Conservation (phyloP, 768 basidiomycete genomes). For the Lactarius deliciosus region DNA sequence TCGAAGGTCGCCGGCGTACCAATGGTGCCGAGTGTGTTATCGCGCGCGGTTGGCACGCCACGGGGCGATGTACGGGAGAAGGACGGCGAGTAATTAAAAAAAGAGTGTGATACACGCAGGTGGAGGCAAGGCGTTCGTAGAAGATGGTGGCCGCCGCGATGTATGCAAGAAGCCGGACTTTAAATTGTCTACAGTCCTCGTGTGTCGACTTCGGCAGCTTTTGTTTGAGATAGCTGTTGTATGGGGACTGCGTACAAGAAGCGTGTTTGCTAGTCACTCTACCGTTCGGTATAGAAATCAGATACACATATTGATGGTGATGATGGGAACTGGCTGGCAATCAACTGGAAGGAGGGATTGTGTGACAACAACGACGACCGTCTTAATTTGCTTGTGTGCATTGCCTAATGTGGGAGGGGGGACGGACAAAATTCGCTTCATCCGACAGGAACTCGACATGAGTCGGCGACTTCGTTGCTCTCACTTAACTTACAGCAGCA, state of each 20-base stretch:
- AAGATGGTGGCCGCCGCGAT: neutral
- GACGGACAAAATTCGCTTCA: neutral
- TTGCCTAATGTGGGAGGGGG: neutral
- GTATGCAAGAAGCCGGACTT: neutral
- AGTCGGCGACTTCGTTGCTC: neutral
- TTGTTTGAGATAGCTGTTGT: neutral
- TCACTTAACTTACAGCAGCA: neutral
- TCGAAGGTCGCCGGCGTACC: neutral
- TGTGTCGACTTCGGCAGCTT: neutral
- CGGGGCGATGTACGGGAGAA: neutral
- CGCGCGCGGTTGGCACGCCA: neutral
- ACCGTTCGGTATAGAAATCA: no score
- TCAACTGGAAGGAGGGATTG: neutral
- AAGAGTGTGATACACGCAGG: neutral
- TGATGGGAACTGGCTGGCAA: no score
- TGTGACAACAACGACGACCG: neutral
- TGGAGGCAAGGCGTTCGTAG: neutral
- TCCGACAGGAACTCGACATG: no score
- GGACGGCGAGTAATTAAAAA: neutral
- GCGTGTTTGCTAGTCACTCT: neutral
- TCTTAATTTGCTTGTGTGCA: neutral
- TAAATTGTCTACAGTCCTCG: slow-evolving; percentile 2
- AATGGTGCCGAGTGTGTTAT: neutral
- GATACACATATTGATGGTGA: no score
- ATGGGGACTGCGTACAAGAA: neutral